Base-by-base conservation (phyloP, 108 stramenopile genomes). In the Skeletonema grethae region DNA sequence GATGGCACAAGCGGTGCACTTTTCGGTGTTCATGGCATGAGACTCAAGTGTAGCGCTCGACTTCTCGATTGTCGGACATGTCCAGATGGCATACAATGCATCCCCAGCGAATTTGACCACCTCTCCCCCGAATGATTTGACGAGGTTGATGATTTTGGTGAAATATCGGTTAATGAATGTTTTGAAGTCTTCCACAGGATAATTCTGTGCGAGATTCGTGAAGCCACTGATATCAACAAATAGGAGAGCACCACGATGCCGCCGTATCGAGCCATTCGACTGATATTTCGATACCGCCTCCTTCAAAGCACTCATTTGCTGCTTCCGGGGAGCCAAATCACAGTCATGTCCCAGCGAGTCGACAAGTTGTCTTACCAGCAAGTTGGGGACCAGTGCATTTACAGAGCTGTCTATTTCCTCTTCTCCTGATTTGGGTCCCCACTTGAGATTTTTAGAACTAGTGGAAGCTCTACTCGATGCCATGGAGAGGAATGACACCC, bases 171-270 rank as follows among this genome's bases (percentile, higher is more conserved):
- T 86, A 36, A 86, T 86, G 77, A 64, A 61, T 12, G 30, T 61
- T 34, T 38, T 61, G 38, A 73, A 69, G 18, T 61, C 46, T 24
- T 73, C 73, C 12, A 73, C 36, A 0, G 67, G 25, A 18, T 61
- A 60, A 6, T 34, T 71, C 35, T 46, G 59, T 16, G 83, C 61
- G 13, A 86, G 50, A 0, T 57, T 53, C 2, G 85, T 86, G 57
- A 86, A 86, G 5, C 85, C 85, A 5, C 76, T 77, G 28, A 86
- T 83, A 62, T 86, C 85, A 34, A 84, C 80, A 60, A 86, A 66
- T n/a, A 86, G 35, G n/a, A 84, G 56, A 29, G 75, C 74, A 48
- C 73, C 70, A 16, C 63, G 65, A 53, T 70, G 65, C 20, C 70
- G 36, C 28, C 35, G 63, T 53, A 70, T 70, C n/a, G 65, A 70